phyloP scores from a whole-genome alignment of 2,329 filamentous ascomycete species.

The Aaosphaeria arxii region DNA sequence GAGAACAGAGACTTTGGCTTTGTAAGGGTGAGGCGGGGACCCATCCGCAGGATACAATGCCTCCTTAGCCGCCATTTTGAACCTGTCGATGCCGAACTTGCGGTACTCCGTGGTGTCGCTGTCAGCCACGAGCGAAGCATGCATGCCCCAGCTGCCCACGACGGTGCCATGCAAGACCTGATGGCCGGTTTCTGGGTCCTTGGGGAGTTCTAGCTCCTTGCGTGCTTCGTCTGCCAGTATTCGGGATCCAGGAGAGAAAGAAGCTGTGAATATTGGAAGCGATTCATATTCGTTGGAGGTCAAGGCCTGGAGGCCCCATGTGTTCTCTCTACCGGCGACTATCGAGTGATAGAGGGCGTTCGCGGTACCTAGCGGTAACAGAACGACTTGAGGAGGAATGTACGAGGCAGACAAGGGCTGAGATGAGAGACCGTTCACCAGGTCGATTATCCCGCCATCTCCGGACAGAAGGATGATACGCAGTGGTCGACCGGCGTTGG shows the following conservation, averaged over 20 bases:
- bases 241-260: slow-evolving; percentile 45
- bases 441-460: slow-evolving; percentile 81
- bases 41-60: slow-evolving; percentile 61
- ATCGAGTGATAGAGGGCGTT: slow-evolving; percentile 50
- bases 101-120: slow-evolving; percentile 83
- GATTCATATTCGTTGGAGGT: slow-evolving; percentile 29
- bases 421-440: slow-evolving; percentile 65
- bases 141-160: slow-evolving; percentile 86
- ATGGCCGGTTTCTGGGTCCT: slow-evolving; percentile 13
- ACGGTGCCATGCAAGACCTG: slow-evolving; percentile 65
- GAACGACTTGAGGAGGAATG: slow-evolving; percentile 53
- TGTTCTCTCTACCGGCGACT: slow-evolving; percentile 35
- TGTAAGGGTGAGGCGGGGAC: slow-evolving; percentile 54
- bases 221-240: slow-evolving; percentile 43
- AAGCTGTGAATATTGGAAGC: slow-evolving; percentile 43
- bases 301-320: slow-evolving; percentile 41
- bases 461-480: slow-evolving; percentile 77
- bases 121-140: slow-evolving; percentile 84
- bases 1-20: slow-evolving; percentile 49
- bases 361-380: slow-evolving; percentile 53
- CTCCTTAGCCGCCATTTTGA: slow-evolving; percentile 78
- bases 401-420: slow-evolving; percentile 19
- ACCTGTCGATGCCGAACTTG: slow-evolving; percentile 71
- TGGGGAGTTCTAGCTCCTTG: slow-evolving; percentile 37
- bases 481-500: slow-evolving; percentile 41